phyloP scores from a whole-genome alignment of 2,329 filamentous ascomycete species.

The Trichoderma harzianum region DNA sequence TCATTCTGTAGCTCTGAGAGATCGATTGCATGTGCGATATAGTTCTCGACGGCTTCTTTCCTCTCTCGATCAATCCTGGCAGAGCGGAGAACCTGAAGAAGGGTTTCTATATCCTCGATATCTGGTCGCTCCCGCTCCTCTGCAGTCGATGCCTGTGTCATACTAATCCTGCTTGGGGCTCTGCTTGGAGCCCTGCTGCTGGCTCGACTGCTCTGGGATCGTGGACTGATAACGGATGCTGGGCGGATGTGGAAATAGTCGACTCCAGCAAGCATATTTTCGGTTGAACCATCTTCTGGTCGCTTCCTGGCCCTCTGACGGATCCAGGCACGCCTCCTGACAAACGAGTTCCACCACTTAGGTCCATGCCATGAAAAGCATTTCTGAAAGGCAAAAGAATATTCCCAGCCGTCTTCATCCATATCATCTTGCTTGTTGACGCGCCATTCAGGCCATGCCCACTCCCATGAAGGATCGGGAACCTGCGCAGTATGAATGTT shows the following conservation, averaged over 20 bases:
- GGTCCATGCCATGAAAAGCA: slow-evolving; percentile 82
- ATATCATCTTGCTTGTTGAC: slow-evolving; percentile 67
- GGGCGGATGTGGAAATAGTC: slow-evolving; percentile 78
- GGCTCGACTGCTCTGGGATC: slow-evolving; percentile 33
- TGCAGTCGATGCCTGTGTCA: slow-evolving; percentile 35
- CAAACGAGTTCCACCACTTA: slow-evolving; percentile 92
- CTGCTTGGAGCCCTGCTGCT: slow-evolving; percentile 33
- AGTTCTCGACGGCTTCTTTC: slow-evolving; percentile 76
- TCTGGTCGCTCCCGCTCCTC: slow-evolving; percentile 56
- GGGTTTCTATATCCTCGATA: slow-evolving; percentile 61
- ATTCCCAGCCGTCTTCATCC: slow-evolving; percentile 94
- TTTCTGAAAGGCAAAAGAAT: slow-evolving; percentile 80
- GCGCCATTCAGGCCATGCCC: slow-evolving; percentile 68
- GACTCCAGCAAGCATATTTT: slow-evolving; percentile 62
- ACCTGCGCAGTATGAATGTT: slow-evolving; percentile 82
- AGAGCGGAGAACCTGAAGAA: slow-evolving; percentile 65
- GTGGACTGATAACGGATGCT: slow-evolving; percentile 39
- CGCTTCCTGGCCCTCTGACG: slow-evolving; percentile 68
- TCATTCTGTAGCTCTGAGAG: slow-evolving; percentile 69
- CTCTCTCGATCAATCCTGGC: slow-evolving; percentile 88
- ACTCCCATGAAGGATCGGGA: slow-evolving; percentile 93
- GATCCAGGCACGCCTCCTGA: slow-evolving; percentile 85
- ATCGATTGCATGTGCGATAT: slow-evolving; percentile 75
- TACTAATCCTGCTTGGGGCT: slow-evolving; percentile 36
- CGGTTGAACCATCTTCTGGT: slow-evolving; percentile 41